phyloP scores from a whole-genome alignment of 371 early-diverging fungal species.

The Batkoa obscura region DNA sequence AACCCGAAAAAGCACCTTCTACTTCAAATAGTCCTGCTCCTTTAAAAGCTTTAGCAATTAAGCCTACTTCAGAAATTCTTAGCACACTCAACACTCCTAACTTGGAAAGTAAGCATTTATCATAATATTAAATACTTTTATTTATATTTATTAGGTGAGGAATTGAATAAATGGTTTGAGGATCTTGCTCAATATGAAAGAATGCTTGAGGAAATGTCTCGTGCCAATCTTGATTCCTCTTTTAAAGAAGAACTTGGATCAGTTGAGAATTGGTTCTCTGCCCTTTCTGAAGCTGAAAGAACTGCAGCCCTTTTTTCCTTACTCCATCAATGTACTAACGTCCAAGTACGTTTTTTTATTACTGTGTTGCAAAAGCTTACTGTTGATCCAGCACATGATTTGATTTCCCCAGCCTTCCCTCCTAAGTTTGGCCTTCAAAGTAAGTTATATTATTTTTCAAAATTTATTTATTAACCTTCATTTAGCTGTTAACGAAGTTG shows the following conservation, averaged over 20 bases:
- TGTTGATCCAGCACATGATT: not conserved
- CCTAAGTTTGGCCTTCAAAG: slow-evolving; percentile 2
- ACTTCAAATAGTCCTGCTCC: no score
- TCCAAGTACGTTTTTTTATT: slow-evolving; percentile 82
- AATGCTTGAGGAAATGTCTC: slow-evolving; percentile 85
- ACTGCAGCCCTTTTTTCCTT: slow-evolving; percentile 79
- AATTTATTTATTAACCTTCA: not conserved
- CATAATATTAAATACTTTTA: no score
- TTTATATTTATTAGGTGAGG: slow-evolving; percentile 25
- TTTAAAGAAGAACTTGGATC: slow-evolving; percentile 85
- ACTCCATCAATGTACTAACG: slow-evolving; percentile 68
- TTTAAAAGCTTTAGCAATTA: no score
- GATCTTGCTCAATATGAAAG: slow-evolving; percentile 76
- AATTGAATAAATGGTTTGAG: slow-evolving; percentile 80
- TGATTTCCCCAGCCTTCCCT: slow-evolving; percentile 9
- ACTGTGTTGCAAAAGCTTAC: slow-evolving; percentile 43
- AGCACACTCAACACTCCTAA: no score
- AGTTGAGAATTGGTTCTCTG: slow-evolving; percentile 87
- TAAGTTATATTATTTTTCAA: not conserved
- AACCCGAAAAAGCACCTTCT: no score
- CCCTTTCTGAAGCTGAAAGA: slow-evolving; percentile 72
- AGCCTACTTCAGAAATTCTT: no score
- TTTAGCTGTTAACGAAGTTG: not conserved
- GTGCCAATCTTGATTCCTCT: slow-evolving; percentile 66
- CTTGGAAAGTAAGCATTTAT: no score